Evolutionary conservation across 2,329 filamentous ascomycete species (phyloP), one percentile per base, ranked within the genome.

Genomic region (Colletotrichum sp.): DNA sequence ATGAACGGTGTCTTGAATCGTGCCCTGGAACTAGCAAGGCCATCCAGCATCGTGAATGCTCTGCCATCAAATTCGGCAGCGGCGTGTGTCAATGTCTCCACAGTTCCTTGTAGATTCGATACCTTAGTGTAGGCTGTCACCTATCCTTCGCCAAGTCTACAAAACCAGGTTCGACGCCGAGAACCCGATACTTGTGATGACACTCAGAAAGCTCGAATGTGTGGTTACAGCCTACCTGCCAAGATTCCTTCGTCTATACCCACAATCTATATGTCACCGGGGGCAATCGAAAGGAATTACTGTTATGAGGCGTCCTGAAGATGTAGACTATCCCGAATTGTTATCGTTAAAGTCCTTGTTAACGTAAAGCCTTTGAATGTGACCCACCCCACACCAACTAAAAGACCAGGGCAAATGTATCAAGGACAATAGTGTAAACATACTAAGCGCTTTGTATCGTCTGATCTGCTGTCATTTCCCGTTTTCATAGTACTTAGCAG

Each of bases 211-310:
- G 4, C 6, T 22, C 6, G n/a, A 49, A 13, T 22, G 3, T 49
- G n/a, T 49, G 16, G 12, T 49, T 6, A 49, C 19, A 49, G 44
- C 44, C 44, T 22, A 49, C n/a, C 2, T 7, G 44, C n/a, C 44
- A 49, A 13, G 44, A n/a, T 49, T 49, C n/a, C n/a, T 22, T 49
- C n/a, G 11, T 49, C 3, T 12, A 2, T 22, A 49, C 13, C 44
- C 44, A 49, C n/a, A 12, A 13, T 22, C 2, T 13, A 11, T 6
- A 22, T 49, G 44, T 12, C 4, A 13, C 11, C 2, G 44, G 22
- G 8, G 11, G 1, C 11, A 49, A 49, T 22, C 11, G 2, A 6
- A 22, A 13, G 6, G 0, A 13, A 22, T n/a, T 7, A 8, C 13
- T 22, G 6, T 3, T 6, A 49, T 49, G 6, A 2, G 44, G 11